Base-by-base conservation (phyloP, 2,329 filamentous ascomycete species). In the Aspergillus pseudoterreus region DNA sequence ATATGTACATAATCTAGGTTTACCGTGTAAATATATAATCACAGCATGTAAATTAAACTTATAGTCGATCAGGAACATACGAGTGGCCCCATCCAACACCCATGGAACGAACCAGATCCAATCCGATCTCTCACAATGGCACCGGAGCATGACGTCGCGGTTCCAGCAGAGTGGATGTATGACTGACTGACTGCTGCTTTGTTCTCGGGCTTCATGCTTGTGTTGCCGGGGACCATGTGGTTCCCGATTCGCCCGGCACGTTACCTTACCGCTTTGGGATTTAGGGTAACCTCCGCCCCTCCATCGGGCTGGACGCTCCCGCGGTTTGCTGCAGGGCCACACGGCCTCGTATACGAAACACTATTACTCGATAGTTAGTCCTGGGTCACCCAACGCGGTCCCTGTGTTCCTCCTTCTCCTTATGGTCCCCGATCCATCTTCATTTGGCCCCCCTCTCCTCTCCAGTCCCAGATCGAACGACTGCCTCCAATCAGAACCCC, bases 191-290 rank as follows among this genome's bases (percentile, higher is more conserved):
- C 19, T 19, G 32, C 53, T 35, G 53, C 55, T 47, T 51, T 49
- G 51, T 19, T 57, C 56, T 57, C 56, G 56, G 57, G 57, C 43
- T 57, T 57, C 51, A 58, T n/a, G 47, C 38, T 22, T 47, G 47
- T 39, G 42, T 21, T 35, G 47, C 58, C 58, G 58, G 58, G 56
- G 58, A 60, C 58, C 57, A 57, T 50, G 43, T 57, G 56, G 53
- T 56, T 55, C 58, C 58, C 58, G 58, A 59, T 58, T 54, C 48
- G 48, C 47, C 44, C 47, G 46, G 42, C 51, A 48, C 51, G 47
- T 48, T 42, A 49, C 27, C 41, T 45, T 48, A 42, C 39, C 55
- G 22, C 4, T 44, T 54, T 52, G 15, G 43, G 55, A 32, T 43
- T 55, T 43, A 44, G 38, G 11, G 5, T 43, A 24, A 19, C 15